Conservation (phyloP, 108 stramenopile genomes). For the Cyclotella atomus region DNA sequence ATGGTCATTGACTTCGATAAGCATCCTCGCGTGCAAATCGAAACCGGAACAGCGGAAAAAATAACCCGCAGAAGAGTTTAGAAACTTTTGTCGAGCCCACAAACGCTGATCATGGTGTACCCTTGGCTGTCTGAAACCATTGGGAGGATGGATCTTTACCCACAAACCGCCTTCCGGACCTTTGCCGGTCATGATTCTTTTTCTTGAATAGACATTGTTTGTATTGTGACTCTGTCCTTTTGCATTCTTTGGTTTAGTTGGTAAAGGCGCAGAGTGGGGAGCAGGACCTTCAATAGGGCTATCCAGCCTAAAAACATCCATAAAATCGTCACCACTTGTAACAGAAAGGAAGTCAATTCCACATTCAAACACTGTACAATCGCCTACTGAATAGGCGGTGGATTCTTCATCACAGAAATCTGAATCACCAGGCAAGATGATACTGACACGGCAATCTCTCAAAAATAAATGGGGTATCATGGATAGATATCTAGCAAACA, state of each 20-base stretch:
- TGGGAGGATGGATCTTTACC: constrained; percentile 63
- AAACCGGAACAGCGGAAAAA: constrained; percentile 76
- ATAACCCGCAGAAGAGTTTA: constrained; percentile 44
- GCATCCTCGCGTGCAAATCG: constrained; percentile 69
- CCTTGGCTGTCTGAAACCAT: not conserved
- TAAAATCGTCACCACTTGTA: constrained; percentile 67
- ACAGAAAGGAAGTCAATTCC: constrained; percentile 81
- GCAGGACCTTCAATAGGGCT: not conserved
- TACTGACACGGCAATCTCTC: constrained; percentile 68
- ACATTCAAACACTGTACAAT: constrained; percentile 66
- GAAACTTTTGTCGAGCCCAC: constrained; percentile 68
- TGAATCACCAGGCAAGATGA: constrained; percentile 56
- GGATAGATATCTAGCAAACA: constrained; percentile 60
- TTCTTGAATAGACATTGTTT: constrained; percentile 59
- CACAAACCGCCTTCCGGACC: constrained; percentile 76
- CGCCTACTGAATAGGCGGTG: constrained; percentile 29
- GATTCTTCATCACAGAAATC: constrained; percentile 33
- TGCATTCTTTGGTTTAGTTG: constrained; percentile 10
- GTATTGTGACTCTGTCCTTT: not conserved
- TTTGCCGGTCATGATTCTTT: constrained; percentile 77
- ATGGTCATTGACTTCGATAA: constrained; percentile 57
- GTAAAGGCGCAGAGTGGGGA: not conserved
- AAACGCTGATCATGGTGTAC: not conserved
- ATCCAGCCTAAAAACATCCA: constrained; percentile 59
- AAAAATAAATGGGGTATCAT: constrained; percentile 78